Evolutionary conservation across 2,329 filamentous ascomycete genomes (phyloP).

Genomic region (Eutypa lata): DNA sequence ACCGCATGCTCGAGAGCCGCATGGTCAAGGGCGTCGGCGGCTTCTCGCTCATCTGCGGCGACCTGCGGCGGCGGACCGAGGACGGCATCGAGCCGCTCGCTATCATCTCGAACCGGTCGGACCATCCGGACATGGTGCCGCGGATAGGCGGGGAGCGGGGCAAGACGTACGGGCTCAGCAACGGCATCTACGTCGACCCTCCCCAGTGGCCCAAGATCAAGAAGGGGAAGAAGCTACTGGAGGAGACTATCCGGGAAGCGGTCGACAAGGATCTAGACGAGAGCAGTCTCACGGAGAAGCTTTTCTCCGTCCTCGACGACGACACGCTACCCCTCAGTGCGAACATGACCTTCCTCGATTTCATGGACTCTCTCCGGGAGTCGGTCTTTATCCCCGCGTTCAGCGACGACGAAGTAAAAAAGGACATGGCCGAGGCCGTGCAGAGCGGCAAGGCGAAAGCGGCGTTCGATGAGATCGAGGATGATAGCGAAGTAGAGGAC

Average conservation of each 20-base stretch:
- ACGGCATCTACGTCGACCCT: slow-evolving; percentile 53
- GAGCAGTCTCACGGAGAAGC: slow-evolving; percentile 44
- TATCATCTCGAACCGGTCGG: slow-evolving; percentile 61
- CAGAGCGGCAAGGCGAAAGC: slow-evolving; percentile 35
- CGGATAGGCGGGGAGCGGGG: slow-evolving; percentile 52
- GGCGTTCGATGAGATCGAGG: slow-evolving; percentile 34
- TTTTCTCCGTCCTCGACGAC: slow-evolving; percentile 55
- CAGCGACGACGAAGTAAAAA: slow-evolving; percentile 43
- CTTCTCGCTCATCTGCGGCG: slow-evolving; percentile 65
- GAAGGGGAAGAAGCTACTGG: slow-evolving; percentile 46
- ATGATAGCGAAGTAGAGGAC: slow-evolving; percentile 33
- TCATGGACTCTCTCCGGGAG: slow-evolving; percentile 51
- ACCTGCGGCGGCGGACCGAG: slow-evolving; percentile 38
- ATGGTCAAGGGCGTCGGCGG: slow-evolving; percentile 61
- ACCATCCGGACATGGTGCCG: slow-evolving; percentile 51
- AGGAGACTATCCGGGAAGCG: slow-evolving; percentile 39
- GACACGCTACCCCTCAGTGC: slow-evolving; percentile 50
- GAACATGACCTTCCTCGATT: slow-evolving; percentile 48
- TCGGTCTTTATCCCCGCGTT: slow-evolving; percentile 62
- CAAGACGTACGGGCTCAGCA: slow-evolving; percentile 59
- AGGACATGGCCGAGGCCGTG: slow-evolving; percentile 42
- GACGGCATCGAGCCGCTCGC: slow-evolving; percentile 47
- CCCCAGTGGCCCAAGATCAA: slow-evolving; percentile 60
- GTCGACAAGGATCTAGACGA: slow-evolving; percentile 36
- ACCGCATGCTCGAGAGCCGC: slow-evolving; percentile 47